Conservation (phyloP, 805 yeast genomes). For the Barnettozyma wickerhamii region DNA sequence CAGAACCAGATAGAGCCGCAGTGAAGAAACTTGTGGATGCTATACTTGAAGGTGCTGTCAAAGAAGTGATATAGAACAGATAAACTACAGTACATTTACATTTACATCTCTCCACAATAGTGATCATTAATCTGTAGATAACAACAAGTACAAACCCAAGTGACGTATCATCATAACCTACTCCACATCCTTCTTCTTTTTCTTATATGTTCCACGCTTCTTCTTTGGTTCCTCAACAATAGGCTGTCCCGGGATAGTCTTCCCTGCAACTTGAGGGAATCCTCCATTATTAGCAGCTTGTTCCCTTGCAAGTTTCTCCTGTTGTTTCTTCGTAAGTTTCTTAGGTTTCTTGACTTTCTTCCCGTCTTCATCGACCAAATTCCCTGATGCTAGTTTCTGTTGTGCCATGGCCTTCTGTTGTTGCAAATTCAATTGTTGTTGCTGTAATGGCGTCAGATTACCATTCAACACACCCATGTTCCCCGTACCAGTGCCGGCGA, state of each 20-base stretch:
- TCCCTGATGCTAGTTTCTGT: constrained; percentile 20
- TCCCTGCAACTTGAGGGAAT: constrained; percentile 23
- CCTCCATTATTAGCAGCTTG: constrained; percentile 4
- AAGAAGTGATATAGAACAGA: not conserved
- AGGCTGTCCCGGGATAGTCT: constrained; percentile 25
- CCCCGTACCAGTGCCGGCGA: not conserved
- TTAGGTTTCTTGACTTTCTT: constrained; percentile 18
- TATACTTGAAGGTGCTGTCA: constrained; percentile 12
- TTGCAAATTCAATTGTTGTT: constrained; percentile 19
- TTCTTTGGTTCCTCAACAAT: constrained; percentile 14
- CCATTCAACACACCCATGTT: not conserved
- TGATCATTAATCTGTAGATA: too few species aligned
- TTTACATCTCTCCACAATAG: too few species aligned
- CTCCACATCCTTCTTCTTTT: constrained; percentile 20
- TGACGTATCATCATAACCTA: not conserved
- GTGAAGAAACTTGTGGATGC: constrained; percentile 42
- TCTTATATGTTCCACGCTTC: constrained; percentile 27
- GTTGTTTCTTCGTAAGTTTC: constrained; percentile 18
- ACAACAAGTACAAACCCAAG: not conserved
- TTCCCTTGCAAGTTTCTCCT: constrained; percentile 8
- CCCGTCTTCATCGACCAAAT: constrained; percentile 17
- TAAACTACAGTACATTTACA: too few species aligned
- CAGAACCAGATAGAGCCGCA: constrained; percentile 59
- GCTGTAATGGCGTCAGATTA: constrained; percentile 13
- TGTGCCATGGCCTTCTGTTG: constrained; percentile 25